Evolutionary conservation across 257 asterid genomes (phyloP), one percentile per base, ranked within the genome.

Genomic region (Pogostemon cablin): DNA sequence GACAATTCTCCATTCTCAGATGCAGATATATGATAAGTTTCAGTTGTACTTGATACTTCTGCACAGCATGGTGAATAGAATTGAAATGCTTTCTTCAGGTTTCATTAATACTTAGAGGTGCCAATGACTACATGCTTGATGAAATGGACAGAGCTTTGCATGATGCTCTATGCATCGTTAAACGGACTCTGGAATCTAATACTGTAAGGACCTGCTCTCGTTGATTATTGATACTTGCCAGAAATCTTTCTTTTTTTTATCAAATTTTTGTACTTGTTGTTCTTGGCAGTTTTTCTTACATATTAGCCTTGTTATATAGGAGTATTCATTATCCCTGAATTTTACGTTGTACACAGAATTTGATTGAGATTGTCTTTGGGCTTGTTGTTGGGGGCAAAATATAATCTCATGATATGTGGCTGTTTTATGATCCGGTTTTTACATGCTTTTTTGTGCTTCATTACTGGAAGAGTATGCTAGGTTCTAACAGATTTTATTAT

Each of bases 131-230:
- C 85, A 91, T 91, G 96, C 93, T 91, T 42, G 98, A 91, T 64
- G 96, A 91, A 81, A 89, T 91, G 96, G 98, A 91, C 55, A 85
- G 98, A 82, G 93, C 95, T 62, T 73, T 92, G 88, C 98, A 92
- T 77, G 96, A 90, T 86, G 91, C 97, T 68, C 69, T 92, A 49
- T 83, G 87, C 84, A 86, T 88, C 62, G 98, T 92, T 67, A 92
- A 92, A 77, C 84, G 98, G 81, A 86, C 96, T 59, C 82, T 90
- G 75, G 98, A 92, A 78, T 92, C 96, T 62, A 84, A 82, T 63
- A 88, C 97, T 4, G 96, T 92, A 77, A 81, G 85, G 52, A 9
- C 72, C 65, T 38, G 40, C 61, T 48, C 58, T 6, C 40, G 39
- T 32, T 52, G 39, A 17, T 37, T 9, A 35, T 71, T 67, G 49